Base-by-base conservation (phyloP, 352 stramenopile genomes). In the Pythium scleroteichum region DNA sequence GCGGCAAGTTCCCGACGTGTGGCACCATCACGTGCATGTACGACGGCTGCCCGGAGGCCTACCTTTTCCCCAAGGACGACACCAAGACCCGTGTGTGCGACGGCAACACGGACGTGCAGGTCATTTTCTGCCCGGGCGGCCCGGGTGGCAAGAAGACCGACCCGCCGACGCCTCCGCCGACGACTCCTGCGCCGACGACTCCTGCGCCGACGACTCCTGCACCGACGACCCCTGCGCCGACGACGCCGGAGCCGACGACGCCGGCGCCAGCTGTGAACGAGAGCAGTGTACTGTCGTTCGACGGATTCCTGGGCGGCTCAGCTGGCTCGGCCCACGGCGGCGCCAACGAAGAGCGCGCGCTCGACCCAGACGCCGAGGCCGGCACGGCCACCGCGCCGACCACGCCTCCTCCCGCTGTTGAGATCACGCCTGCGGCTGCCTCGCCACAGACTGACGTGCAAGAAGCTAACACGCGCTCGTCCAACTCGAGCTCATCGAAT, bases 21-120 rank as follows among this genome's bases (percentile, higher is more conserved):
- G 22, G 33, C 0, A 70, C 75, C 5, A 62, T 90, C 64, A 73
- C 73, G 7, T 92, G 83, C 58, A 62, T 85, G 2, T 39, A 53
- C 4, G 72, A 82, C 33, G 75, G 74, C 14, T 92, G 83, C 48
- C 53, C 64, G 0, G 83, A 90, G 44, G 83, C 72, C 1, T 92
- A 92, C 59, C 68, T 80, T 29, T 88, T 74, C 62, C 83, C 83
- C 8, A 55, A 55, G 8, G 68, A 78, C 29, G 65, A 92, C 33
- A 54, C 23, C 35, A 90, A 90, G 64, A 90, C 76, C 13, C 72
- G 83, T 61, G 62, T 50, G 26, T 92, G 82, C 38, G 7, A 47
- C 2, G 63, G 64, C 19, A 55, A 59, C 45, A 69, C 71, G 24
- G 64, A 71, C 9, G 54, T 79, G 27, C 39, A 68, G 32, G 55